These are phyloP conservation scores for Senna tora DNA, from an alignment of 306 rosid genomes.

Conservation along the genomic window DNA sequence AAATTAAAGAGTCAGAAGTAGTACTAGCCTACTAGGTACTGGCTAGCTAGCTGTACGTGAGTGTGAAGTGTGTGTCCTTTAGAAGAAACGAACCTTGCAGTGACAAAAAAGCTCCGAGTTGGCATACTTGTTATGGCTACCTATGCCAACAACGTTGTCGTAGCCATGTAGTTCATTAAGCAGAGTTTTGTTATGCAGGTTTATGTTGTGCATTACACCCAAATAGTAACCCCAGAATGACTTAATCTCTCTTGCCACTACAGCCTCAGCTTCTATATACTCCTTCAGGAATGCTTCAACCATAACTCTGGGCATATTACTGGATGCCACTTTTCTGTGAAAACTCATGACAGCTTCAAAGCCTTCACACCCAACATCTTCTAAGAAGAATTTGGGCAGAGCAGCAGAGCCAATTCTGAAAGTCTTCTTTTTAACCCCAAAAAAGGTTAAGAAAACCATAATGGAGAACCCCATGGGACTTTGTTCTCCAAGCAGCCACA, in stretches of 20 bases:
- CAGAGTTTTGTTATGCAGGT: neutral
- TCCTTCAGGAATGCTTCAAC: slow-evolving; percentile 65
- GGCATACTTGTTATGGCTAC: slow-evolving; percentile 39
- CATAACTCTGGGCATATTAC: slow-evolving; percentile 67
- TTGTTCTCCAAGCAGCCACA: slow-evolving; percentile 55
- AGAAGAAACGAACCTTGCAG: slow-evolving; percentile 54
- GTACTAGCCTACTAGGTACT: no score
- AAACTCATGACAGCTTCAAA: slow-evolving; percentile 55
- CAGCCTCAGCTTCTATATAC: slow-evolving; percentile 55
- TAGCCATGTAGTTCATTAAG: slow-evolving; percentile 16
- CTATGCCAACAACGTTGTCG: slow-evolving; percentile 37
- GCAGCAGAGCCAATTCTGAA: slow-evolving; percentile 59
- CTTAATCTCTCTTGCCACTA: slow-evolving; percentile 62
- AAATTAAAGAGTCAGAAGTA: no score
- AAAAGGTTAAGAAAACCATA: slow-evolving; percentile 66
- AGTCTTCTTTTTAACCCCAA: slow-evolving; percentile 51
- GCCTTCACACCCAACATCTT: slow-evolving; percentile 64
- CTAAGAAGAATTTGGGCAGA: slow-evolving; percentile 67
- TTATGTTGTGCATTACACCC: slow-evolving; percentile 55
- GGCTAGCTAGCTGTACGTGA: no score
- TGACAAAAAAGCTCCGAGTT: slow-evolving; percentile 47
- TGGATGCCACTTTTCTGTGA: slow-evolving; percentile 51
- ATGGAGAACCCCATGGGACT: slow-evolving; percentile 47
- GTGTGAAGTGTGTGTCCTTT: neutral
- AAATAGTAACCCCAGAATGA: slow-evolving; percentile 61